Percentiles rank a stretch among this genome's conserved stretches.
phyloP scores from a whole-genome alignment of 164 flowering plant species.

The Annona cherimola region DNA sequence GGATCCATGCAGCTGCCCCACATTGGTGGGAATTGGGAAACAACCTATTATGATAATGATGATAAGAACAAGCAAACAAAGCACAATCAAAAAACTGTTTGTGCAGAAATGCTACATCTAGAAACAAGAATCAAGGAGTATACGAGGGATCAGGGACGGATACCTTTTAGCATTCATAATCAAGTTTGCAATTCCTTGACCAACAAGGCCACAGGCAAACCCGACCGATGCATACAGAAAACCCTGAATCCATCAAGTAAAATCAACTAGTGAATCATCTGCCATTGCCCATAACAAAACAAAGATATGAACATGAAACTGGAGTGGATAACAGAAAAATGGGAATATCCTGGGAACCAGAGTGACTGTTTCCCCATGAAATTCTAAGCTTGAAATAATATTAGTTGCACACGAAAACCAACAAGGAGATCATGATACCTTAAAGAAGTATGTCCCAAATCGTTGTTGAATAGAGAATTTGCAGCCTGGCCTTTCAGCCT shows the following conservation, averaged over 20 bases:
- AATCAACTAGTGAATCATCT: not conserved
- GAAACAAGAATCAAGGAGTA: not conserved
- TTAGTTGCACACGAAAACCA: not conserved
- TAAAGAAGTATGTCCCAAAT: constrained; percentile 72
- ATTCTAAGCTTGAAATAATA: not conserved
- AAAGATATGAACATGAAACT: not conserved
- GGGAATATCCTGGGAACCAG: not conserved
- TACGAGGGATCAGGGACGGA: not conserved
- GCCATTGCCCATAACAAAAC: not conserved
- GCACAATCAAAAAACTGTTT: no score
- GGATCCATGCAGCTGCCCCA: no score
- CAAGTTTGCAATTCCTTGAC: constrained; percentile 94
- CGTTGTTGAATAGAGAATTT: constrained; percentile 67
- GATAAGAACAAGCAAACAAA: no score
- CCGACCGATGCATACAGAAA: constrained; percentile 84
- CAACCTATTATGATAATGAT: no score
- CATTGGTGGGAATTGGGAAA: no score
- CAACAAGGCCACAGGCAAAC: constrained; percentile 83
- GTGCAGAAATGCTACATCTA: no score
- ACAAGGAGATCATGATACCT: constrained; percentile 38
- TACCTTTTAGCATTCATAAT: constrained; percentile 96
- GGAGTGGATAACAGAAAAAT: not conserved
- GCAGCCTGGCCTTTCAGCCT: constrained; percentile 85
- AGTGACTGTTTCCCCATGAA: not conserved
- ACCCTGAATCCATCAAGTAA: constrained; percentile 45